Base-by-base conservation (phyloP, 108 stramenopile species). In the Cyclostephanos invisitatus region DNA sequence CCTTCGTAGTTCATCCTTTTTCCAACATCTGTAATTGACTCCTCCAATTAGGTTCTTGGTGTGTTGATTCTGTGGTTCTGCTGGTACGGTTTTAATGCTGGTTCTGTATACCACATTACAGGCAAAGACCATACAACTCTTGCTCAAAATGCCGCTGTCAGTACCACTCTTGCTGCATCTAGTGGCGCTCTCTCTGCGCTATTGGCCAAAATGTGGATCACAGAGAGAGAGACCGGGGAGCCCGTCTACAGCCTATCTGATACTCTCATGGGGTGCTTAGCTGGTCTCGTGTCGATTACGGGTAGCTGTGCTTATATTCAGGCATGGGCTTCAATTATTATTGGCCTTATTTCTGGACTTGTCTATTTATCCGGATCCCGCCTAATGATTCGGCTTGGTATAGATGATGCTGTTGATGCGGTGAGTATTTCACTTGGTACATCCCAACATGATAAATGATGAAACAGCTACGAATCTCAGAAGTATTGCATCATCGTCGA, bases 341-440 rank as follows among this genome's bases (percentile, higher is more conserved):
- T 91, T 63, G 98, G 98, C 6, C 21, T 84, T 27, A 49, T 96
- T 35, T 91, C 89, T 50, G 96, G 94, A 3, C 64, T 82, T 68
- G 38, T 97, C 7, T 98, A 96, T 80, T 50, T 89, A 44, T 68
- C 57, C 46, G 71, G 75, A 11, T 86, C 86, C 54, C 56, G 68
- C 15, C 66, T 85, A 11, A 76, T 98, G 27, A 71, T 96, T 17
- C 62, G 71, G 66, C 50, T 80, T 11, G 38, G 83, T 18, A 83
- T 98, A 59, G 97, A 98, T 74, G 97, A 98, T 73, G 94, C 96
- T 42, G 95, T 98, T 2, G 91, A 96, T 72, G 97, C 96, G 47
- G 42, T 53, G 7, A 53, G 51, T 4, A 53, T 53, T 53, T 53
- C 5, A 20, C 2, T 6, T 3, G 24, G 21, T 53, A 20, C 51